Evolutionary conservation across 371 early-diverging fungal genomes (phyloP), one percentile per base, ranked within the genome.

Genomic region (Mucor plumbeus): DNA sequence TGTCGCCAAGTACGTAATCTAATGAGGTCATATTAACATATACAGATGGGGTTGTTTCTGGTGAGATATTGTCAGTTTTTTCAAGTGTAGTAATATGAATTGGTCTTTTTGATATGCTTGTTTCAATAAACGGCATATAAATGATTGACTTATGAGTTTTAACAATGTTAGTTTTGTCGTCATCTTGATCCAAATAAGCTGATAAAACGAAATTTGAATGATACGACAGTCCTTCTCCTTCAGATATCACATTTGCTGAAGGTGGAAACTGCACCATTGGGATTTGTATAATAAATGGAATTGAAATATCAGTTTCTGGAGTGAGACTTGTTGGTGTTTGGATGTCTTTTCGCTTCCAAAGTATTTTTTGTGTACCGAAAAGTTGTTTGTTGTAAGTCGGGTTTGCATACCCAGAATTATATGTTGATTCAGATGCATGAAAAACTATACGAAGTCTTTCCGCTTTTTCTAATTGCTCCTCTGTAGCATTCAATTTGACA

Each of bases 211-310:
- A 66, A 8, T 43, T 50, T 33, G 43, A 56, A n/a, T 54, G 53
- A 33, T 71, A 71, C 11, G 66, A 53, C 5, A 71, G 36, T 1
- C 55, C 65, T 7, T 66, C 57, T 10, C 47, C 19, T 36, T 61
- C 55, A 14, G 70, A 65, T 17, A 43, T 5, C 1, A 61, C 26
- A 17, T 34, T 40, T 4, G 65, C 34, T 7, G 67, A 63, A 5
- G 71, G 71, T 15, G 71, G 71, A 19, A 71, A 71, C 17, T 71
- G 67, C 8, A 71, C 60, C 64, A 71, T 59, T 1, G 71, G 71
- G 9, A 71, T 14, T 17, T 71, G 67, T 44, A 71, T 26, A 8
- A 67, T 71, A 34, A 71, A 71, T 7, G 71, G 71, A 34, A 63
- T 50, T 1, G 61, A 40, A 1, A n/a, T 19, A 10, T 69, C 59